Evolutionary conservation across 2,329 filamentous ascomycete genomes (phyloP).

Genomic region (Canariomyces notabilis): DNA sequence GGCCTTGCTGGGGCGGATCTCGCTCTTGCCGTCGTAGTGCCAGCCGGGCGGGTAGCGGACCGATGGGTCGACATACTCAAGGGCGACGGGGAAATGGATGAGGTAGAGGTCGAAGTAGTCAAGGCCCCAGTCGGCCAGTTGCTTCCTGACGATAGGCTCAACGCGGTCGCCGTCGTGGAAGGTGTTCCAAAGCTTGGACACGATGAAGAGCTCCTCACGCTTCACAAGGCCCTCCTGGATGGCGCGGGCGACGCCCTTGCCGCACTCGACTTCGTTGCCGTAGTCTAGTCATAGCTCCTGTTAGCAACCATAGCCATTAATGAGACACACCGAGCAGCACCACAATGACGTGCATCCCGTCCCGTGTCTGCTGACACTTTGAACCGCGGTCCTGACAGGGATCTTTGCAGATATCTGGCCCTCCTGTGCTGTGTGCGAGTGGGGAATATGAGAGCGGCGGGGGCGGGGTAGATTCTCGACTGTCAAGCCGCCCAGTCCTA

Average conservation of each 20-base stretch:
- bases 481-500: neutral
- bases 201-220: slow-evolving; percentile 84
- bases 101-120: slow-evolving; percentile 90
- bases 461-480: slow-evolving; percentile 21
- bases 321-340: neutral
- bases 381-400: slow-evolving; percentile 15
- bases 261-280: slow-evolving; percentile 74
- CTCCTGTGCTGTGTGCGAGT: slow-evolving; percentile 11
- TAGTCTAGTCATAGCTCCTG: slow-evolving; percentile 54
- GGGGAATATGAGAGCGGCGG: slow-evolving; percentile 19
- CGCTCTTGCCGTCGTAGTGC: slow-evolving; percentile 58
- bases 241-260: slow-evolving; percentile 70
- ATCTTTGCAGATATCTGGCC: slow-evolving; percentile 14
- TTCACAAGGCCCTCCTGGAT: slow-evolving; percentile 77
- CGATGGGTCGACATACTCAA: slow-evolving; percentile 77
- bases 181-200: slow-evolving; percentile 89
- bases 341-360: slow-evolving; percentile 7
- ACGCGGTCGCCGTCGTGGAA: slow-evolving; percentile 80
- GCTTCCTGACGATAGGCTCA: slow-evolving; percentile 68
- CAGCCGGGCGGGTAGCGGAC: slow-evolving; percentile 78
- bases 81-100: slow-evolving; percentile 82
- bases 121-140: slow-evolving; percentile 75
- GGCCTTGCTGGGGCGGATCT: slow-evolving; percentile 61
- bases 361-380: neutral
- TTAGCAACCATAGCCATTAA: slow-evolving; percentile 11